Percentiles rank a stretch among this genome's conserved stretches.
phyloP scores from a whole-genome alignment of 2,329 filamentous ascomycete species.

The Fusarium humuli region DNA sequence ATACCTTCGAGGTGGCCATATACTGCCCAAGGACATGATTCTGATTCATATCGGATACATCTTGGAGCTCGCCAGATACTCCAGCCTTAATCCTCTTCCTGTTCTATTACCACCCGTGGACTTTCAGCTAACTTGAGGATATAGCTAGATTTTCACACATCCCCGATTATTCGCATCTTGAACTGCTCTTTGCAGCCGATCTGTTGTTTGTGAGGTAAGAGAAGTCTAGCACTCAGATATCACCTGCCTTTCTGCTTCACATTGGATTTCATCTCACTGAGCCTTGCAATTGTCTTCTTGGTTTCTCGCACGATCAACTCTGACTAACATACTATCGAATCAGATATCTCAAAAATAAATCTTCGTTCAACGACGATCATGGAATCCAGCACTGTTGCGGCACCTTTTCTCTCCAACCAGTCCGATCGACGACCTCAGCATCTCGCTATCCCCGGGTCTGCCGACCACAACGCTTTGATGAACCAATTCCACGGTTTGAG shows the following conservation, averaged over 20 bases:
- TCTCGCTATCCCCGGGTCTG: conserved; percentile 46
- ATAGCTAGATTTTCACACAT: conserved; percentile 47
- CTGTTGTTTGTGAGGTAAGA: conserved; percentile 51
- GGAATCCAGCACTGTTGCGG: conserved; percentile 51
- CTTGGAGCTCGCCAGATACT: background rate
- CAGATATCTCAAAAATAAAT: conserved; percentile 52
- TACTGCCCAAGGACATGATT: background rate
- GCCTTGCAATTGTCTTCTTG: background rate
- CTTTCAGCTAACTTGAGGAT: background rate
- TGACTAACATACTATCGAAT: background rate
- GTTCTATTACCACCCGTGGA: background rate
- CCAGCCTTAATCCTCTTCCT: background rate
- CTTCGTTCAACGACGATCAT: conserved; percentile 50
- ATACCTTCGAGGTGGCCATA: too few species aligned
- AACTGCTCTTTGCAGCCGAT: conserved; percentile 48
- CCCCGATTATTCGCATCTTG: conserved; percentile 49
- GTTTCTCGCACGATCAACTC: background rate
- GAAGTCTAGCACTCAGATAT: background rate
- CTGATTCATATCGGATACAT: background rate
- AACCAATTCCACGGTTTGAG: conserved; percentile 55
- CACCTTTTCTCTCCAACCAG: conserved; percentile 49
- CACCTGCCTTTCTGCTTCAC: background rate
- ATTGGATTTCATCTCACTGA: background rate
- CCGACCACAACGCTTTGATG: conserved; percentile 49
- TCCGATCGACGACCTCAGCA: conserved; percentile 49